These are phyloP conservation scores for Moesziomyces sp. DNA, from an alignment of 1,284 basidiomycete species.

Conservation along the genomic window DNA sequence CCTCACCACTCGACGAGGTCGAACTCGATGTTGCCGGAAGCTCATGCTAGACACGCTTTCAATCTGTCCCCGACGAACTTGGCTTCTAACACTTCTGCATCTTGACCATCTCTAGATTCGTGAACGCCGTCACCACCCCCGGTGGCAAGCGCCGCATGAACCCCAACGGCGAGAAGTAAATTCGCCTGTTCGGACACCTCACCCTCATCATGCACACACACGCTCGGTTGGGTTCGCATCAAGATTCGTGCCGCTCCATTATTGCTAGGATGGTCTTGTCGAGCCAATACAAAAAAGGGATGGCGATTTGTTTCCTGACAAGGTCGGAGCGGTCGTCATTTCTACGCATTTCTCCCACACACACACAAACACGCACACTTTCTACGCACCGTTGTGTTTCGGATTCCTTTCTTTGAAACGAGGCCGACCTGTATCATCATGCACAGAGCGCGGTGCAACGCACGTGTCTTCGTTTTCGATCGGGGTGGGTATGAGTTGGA, in stretches of 20 bases:
- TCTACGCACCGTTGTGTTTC: constrained; percentile 3
- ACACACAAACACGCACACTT: constrained; percentile 4
- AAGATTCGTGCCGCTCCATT: constrained; percentile 7
- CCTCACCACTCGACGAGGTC: too few species aligned
- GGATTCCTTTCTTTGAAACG: too few species aligned
- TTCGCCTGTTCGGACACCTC: neutral
- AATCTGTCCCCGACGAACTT: neutral
- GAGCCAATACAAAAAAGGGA: constrained; percentile 13
- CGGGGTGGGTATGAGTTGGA: neutral
- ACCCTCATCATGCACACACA: constrained; percentile 58
- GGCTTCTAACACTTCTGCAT: constrained; percentile 2
- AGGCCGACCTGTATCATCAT: neutral
- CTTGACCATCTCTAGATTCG: constrained; percentile 75
- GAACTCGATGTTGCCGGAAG: neutral
- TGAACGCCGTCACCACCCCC: constrained; percentile 89
- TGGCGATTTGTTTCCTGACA: neutral
- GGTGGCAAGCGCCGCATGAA: constrained; percentile 94
- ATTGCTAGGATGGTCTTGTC: constrained; percentile 17
- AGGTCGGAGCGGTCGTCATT: neutral
- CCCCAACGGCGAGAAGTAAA: constrained; percentile 66
- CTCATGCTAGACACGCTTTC: neutral
- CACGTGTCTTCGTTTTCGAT: neutral
- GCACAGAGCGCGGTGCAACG: neutral
- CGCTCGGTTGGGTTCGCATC: neutral
- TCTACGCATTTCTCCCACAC: constrained; percentile 2